Evolutionary conservation across 1,284 basidiomycete species (phyloP).

Genomic region (Leccinum ponderosum): DNA sequence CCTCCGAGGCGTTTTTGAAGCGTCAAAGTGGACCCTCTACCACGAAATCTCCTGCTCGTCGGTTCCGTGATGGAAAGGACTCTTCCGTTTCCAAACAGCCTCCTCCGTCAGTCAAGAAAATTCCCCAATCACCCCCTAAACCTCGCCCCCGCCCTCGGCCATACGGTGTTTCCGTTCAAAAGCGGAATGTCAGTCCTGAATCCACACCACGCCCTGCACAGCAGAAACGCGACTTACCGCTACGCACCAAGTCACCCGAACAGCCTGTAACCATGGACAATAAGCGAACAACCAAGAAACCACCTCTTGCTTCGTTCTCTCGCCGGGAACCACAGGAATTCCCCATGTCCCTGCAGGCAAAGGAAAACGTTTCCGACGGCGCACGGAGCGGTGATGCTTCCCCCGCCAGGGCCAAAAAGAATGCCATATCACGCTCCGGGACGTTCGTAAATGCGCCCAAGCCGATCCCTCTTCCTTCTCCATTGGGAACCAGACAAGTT

Average conservation of each 20-base stretch:
- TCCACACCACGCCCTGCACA: slow-evolving; percentile 15
- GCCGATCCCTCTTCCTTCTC: slow-evolving; percentile 26
- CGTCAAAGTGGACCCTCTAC: slow-evolving; percentile 2
- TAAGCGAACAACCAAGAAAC: slow-evolving; percentile 11
- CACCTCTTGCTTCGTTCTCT: not conserved
- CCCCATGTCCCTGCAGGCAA: slow-evolving; percentile 23
- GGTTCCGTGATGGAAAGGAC: not conserved
- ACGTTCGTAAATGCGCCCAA: slow-evolving; percentile 2
- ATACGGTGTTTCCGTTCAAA: slow-evolving; percentile 2
- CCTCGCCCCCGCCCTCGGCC: slow-evolving; percentile 16
- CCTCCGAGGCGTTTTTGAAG: not conserved
- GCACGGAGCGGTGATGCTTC: slow-evolving; percentile 15
- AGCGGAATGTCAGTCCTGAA: slow-evolving; percentile 14
- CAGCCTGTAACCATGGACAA: not conserved
- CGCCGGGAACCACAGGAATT: slow-evolving; percentile 27
- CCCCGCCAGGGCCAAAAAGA: slow-evolving; percentile 16
- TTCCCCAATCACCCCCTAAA: slow-evolving; percentile 1
- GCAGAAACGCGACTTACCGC: slow-evolving; percentile 3
- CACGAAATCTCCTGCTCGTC: not conserved
- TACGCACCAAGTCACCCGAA: slow-evolving; percentile 11
- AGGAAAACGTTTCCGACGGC: slow-evolving; percentile 24
- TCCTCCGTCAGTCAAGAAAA: not conserved
- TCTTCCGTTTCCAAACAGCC: slow-evolving; percentile 3
- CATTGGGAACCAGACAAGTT: slow-evolving; percentile 11
- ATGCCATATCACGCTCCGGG: slow-evolving; percentile 6